Evolutionary conservation across 768 basidiomycete species (phyloP).

Genomic region (Boletus pseudo-olivaceus): DNA sequence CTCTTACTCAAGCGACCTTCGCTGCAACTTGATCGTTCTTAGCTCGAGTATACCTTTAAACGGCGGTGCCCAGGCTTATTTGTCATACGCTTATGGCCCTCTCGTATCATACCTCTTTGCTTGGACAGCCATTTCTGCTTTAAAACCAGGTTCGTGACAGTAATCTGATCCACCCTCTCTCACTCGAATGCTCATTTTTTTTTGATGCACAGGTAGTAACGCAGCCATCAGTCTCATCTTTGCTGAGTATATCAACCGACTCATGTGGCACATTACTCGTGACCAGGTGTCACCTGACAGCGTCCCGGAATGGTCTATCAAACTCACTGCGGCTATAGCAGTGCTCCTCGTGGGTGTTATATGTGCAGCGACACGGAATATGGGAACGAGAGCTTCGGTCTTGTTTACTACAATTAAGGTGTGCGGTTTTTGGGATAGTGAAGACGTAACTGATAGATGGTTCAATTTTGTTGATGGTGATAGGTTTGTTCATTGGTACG

Average conservation of each 20-base stretch:
- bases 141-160: conserved; percentile 66
- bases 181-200: not conserved
- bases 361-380: conserved; percentile 71
- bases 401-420: conserved; percentile 90
- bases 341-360: conserved; percentile 70
- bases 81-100: conserved; percentile 86
- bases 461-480: not conserved
- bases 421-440: conserved; percentile 8
- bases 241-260: conserved; percentile 87
- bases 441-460: not conserved
- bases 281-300: conserved; percentile 69
- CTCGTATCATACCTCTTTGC: conserved; percentile 88
- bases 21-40: not conserved
- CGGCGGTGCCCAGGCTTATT: conserved; percentile 71
- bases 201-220: conserved; percentile 49
- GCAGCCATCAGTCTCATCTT: conserved; percentile 89
- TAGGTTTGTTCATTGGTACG: conserved; percentile 67
- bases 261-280: conserved; percentile 76
- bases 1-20: not conserved
- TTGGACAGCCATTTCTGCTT: conserved; percentile 88
- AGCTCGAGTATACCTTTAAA: conserved; percentile 38
- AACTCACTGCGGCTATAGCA: conserved; percentile 75
- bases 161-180: not conserved
- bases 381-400: conserved; percentile 79
- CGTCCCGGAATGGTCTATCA: conserved; percentile 89